Conservation (phyloP, 73 alveolate genomes). For the Stentor coeruleus region DNA sequence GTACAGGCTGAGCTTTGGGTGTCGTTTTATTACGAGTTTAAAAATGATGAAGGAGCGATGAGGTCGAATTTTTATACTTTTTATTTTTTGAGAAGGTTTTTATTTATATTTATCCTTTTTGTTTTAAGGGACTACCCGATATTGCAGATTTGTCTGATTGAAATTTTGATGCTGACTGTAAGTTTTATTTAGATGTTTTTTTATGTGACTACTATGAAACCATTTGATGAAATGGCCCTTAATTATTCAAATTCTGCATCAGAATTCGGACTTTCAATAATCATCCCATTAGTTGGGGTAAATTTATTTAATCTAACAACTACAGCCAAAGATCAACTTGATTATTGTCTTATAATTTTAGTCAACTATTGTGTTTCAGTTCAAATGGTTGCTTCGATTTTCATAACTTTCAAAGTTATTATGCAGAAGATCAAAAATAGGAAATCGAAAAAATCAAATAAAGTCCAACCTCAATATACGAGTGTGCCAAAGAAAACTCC, state of each 20-base stretch:
- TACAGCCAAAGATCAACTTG: not conserved
- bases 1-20: not conserved
- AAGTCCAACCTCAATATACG: too few species aligned
- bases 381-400: not conserved
- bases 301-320: not conserved
- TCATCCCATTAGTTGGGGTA: not conserved
- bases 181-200: not conserved
- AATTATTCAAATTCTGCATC: not conserved
- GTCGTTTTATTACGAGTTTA: constrained; percentile 8
- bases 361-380: not conserved
- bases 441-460: too few species aligned
- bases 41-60: not conserved
- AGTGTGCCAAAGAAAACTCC: too few species aligned
- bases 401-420: too few species aligned
- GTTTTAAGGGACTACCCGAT: not conserved
- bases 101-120: not conserved
- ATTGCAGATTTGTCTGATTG: not conserved
- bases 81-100: not conserved
- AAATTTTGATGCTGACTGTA: not conserved
- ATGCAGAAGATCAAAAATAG: too few species aligned
- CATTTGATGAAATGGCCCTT: not conserved
- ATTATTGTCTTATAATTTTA: not conserved
- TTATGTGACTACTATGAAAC: not conserved
- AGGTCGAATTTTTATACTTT: not conserved
- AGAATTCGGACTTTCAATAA: not conserved